Conservation (phyloP, 306 rosid genomes). For the Geum urbanum region DNA sequence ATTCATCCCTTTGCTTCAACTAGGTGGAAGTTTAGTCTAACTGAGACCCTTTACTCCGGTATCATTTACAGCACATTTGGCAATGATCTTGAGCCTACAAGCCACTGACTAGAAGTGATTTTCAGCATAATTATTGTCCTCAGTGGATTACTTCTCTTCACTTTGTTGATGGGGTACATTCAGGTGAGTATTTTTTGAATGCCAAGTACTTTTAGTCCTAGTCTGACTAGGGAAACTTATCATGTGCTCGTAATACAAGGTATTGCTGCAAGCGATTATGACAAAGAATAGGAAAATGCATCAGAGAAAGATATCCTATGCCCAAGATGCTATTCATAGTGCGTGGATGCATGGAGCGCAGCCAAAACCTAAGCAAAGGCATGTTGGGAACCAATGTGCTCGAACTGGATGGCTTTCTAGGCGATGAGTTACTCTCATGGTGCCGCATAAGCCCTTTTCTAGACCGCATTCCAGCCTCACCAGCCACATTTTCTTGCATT, state of each 20-base stretch:
- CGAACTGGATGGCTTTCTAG: slow-evolving; percentile 83
- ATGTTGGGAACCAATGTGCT: slow-evolving; percentile 72
- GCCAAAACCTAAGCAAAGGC: slow-evolving; percentile 90
- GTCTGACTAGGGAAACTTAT: slow-evolving; percentile 21
- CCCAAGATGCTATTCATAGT: slow-evolving; percentile 80
- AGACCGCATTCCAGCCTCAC: slow-evolving; percentile 78
- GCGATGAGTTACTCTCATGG: slow-evolving; percentile 90
- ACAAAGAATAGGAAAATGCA: slow-evolving; percentile 95
- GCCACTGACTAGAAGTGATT: slow-evolving; percentile 91
- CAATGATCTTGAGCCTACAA: slow-evolving; percentile 97
- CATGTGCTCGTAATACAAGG: slow-evolving; percentile 32
- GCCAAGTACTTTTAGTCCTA: not conserved
- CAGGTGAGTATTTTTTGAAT: slow-evolving; percentile 49
- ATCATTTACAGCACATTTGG: slow-evolving; percentile 79
- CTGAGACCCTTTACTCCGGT: slow-evolving; percentile 1
- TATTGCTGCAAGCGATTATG: slow-evolving; percentile 91
- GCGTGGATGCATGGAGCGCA: slow-evolving; percentile 62
- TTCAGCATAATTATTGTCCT: slow-evolving; percentile 83
- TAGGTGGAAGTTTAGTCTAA: not conserved
- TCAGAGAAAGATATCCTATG: slow-evolving; percentile 94
- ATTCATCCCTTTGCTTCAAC: not conserved
- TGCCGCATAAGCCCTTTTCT: slow-evolving; percentile 86
- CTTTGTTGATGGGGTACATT: slow-evolving; percentile 91
- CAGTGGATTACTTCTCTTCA: slow-evolving; percentile 85
- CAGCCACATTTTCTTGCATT: slow-evolving; percentile 70